Conservation (phyloP, 805 yeast genomes). For the Candida yuanshanica region DNA sequence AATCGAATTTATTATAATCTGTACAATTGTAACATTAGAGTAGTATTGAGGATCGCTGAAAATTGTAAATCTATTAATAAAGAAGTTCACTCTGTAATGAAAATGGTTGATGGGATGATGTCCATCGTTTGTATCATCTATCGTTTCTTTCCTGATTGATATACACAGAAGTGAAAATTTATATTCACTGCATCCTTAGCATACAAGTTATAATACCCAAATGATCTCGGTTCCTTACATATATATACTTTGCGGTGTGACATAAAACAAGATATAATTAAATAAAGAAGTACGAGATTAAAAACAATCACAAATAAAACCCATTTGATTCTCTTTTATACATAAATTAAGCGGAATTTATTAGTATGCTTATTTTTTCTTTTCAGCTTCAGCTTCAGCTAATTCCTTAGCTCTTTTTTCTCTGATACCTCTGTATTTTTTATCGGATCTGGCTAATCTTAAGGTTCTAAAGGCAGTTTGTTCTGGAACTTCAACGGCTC, state of each 20-base stretch:
- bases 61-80: too few relatives aligned
- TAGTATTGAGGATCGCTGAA: too few relatives aligned
- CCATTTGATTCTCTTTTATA: constrained; percentile 1
- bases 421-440: constrained; percentile 92
- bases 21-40: background rate
- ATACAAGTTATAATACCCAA: too few relatives aligned
- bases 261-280: background rate
- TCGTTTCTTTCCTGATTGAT: too few relatives aligned
- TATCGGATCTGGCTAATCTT: constrained; percentile 91
- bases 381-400: constrained; percentile 99
- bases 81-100: too few relatives aligned
- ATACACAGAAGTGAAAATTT: too few relatives aligned
- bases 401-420: constrained; percentile 95
- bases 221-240: too few relatives aligned
- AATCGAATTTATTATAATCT: background rate
- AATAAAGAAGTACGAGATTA: background rate
- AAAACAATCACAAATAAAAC: background rate
- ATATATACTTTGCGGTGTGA: too few relatives aligned
- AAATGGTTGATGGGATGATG: too few relatives aligned
- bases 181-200: too few relatives aligned
- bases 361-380: constrained; percentile 73
- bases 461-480: constrained; percentile 88
- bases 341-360: constrained; percentile 1
- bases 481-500: constrained; percentile 72
- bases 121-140: too few relatives aligned